Conservation (phyloP, 257 asterid species). For the Solanum ossicruentum region DNA sequence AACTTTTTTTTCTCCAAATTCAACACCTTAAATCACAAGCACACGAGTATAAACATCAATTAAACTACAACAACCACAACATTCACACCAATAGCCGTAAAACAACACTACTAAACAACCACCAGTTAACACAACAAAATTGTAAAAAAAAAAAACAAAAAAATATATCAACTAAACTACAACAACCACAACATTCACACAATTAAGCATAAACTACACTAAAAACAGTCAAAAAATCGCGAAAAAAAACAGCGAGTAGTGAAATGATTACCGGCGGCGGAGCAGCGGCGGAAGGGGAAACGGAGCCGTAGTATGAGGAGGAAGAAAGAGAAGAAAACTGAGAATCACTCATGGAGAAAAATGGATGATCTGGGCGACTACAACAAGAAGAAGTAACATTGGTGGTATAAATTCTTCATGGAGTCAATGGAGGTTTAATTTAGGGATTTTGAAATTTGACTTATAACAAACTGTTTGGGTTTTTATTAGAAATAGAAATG, state of each 20-base stretch:
- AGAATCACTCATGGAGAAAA: constrained; percentile 12
- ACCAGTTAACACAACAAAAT: too few species aligned
- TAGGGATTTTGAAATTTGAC: neutral
- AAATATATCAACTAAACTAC: neutral
- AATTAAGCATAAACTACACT: neutral
- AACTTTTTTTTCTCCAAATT: neutral
- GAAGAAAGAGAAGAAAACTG: constrained; percentile 8
- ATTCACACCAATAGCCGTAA: neutral
- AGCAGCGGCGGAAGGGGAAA: neutral
- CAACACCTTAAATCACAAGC: neutral
- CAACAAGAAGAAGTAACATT: neutral
- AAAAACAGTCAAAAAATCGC: neutral
- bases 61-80: neutral
- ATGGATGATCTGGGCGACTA: neutral
- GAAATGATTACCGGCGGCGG: neutral
- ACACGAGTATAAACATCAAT: neutral
- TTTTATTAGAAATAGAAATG: neutral
- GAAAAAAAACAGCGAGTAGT: neutral
- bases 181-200: neutral
- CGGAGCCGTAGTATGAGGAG: constrained; percentile 18
- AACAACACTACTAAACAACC: neutral
- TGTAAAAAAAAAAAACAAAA: too few species aligned
- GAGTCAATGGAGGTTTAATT: neutral
- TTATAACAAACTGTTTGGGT: neutral
- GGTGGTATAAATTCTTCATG: neutral